Base-by-base conservation (phyloP, 2,329 filamentous ascomycete genomes). In the Berkeleyomyces rouxiae region DNA sequence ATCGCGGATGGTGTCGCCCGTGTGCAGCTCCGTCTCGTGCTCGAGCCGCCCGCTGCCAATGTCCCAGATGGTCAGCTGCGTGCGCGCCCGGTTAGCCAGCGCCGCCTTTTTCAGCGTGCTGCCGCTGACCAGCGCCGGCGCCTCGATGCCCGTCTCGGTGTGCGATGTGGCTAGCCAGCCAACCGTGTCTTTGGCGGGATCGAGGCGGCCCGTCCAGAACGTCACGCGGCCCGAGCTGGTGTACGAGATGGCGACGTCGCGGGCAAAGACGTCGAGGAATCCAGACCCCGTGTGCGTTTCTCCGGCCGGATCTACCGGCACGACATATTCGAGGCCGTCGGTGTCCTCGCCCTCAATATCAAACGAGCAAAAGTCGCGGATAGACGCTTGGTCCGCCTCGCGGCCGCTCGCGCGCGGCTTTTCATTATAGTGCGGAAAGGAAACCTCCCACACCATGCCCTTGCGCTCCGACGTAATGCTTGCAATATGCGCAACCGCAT, bases 61-160 rank as follows among this genome's bases (percentile, higher is more conserved):
- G 69, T 96, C 91, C 92, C 91, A 96, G 59, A 96, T 95, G 0
- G 88, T 95, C 59, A 96, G 75, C 47, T 84, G 82, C 0, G 86
- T 90, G 66, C 85, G 83, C 11, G 80, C 77, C 2, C 82, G 78
- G 70, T 95, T 87, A 42, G 95, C 88, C 23, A 96, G 74, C 3
- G 90, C 90, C 33, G 88, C 87, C 71, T 95, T 96, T 66, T 91
- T 86, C 69, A 91, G 86, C 7, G 86, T 91, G 67, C 88, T 95
- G 11, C 88, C 90, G 69, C 89, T 95, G 9, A 87, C 88, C 37
- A 96, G 78, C 0, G 88, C 84, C 33, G 88, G 87, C 37, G 86
- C 81, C 0, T 74, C 71, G 16, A 96, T 78, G 1, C 86, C 84
- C 1, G 91, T 96, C 67, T 95, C 87, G 65, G 93, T 86, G 0